These are phyloP conservation scores for Scheffersomyces titani DNA, from an alignment of 1,139 yeast species.

Conservation along the genomic window DNA sequence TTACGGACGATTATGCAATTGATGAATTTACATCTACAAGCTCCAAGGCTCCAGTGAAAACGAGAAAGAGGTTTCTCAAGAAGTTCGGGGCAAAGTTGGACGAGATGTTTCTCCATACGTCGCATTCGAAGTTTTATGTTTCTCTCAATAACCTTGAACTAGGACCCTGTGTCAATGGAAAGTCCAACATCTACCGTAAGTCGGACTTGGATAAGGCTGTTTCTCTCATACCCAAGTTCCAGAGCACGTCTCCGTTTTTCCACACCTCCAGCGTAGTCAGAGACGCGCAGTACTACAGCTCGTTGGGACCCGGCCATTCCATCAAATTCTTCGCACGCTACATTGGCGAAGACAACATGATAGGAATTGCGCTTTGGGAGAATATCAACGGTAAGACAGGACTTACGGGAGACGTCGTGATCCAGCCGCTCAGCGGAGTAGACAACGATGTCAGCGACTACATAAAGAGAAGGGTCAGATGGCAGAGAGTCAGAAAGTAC, in stretches of 20 bases:
- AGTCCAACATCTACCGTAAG: constrained; percentile 74
- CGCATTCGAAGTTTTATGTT: constrained; percentile 83
- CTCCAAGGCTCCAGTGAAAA: background rate
- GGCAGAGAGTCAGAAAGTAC: constrained; percentile 88
- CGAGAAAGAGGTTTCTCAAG: constrained; percentile 18
- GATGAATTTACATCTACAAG: background rate
- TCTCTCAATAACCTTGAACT: constrained; percentile 73
- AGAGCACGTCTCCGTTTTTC: constrained; percentile 29
- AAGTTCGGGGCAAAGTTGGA: constrained; percentile 71
- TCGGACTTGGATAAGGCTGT: constrained; percentile 71
- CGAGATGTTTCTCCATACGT: constrained; percentile 81
- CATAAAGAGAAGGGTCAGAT: constrained; percentile 68
- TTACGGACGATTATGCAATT: background rate
- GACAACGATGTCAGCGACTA: constrained; percentile 54
- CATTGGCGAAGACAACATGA: constrained; percentile 94
- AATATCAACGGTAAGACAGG: constrained; percentile 69
- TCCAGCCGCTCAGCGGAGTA: constrained; percentile 69
- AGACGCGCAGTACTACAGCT: constrained; percentile 31
- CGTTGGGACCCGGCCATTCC: constrained; percentile 49
- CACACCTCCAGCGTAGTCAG: constrained; percentile 27
- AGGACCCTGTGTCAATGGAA: constrained; percentile 95
- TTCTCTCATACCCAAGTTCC: constrained; percentile 14
- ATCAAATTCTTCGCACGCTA: constrained; percentile 73
- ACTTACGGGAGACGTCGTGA: constrained; percentile 73
- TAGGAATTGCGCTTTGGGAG: constrained; percentile 84